Evolutionary conservation across 192 early-diverging fungal genomes (phyloP).

Genomic region (Coemansia sp.): DNA sequence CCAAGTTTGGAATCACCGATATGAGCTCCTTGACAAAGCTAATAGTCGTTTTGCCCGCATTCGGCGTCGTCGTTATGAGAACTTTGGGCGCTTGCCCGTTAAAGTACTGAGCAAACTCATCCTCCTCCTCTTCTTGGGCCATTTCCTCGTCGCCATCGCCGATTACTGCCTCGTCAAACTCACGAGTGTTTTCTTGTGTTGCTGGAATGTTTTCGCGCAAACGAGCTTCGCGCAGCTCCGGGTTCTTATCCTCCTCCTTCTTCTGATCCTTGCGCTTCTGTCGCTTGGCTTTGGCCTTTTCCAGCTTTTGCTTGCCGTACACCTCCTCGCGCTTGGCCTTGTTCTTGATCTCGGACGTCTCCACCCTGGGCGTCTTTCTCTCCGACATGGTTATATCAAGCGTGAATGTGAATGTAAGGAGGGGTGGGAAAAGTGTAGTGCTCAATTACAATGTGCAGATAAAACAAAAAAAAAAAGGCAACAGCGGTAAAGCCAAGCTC

Average conservation of each 20-base stretch:
- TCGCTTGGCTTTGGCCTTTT: slow-evolving; percentile 78
- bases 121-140: slow-evolving; percentile 79
- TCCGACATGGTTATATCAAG: slow-evolving; percentile 18
- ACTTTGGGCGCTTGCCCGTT: slow-evolving; percentile 89
- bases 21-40: slow-evolving; percentile 90
- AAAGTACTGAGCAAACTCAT: slow-evolving; percentile 91
- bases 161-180: slow-evolving; percentile 93
- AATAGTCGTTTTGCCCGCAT: slow-evolving; percentile 61
- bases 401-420: slow-evolving; percentile 4
- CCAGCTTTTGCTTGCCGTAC: slow-evolving; percentile 69
- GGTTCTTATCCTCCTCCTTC: slow-evolving; percentile 84
- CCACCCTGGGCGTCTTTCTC: slow-evolving; percentile 12
- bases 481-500: not conserved
- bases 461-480: slow-evolving; percentile 8
- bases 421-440: not conserved
- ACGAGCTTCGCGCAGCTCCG: slow-evolving; percentile 83
- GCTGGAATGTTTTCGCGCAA: slow-evolving; percentile 87
- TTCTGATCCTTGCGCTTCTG: slow-evolving; percentile 68
- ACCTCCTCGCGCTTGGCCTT: slow-evolving; percentile 86
- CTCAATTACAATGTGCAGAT: not conserved
- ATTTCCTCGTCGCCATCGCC: slow-evolving; percentile 77
- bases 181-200: slow-evolving; percentile 91
- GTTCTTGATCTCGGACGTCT: slow-evolving; percentile 70
- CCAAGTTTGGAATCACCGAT: slow-evolving; percentile 87
- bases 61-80: slow-evolving; percentile 80